phyloP scores from a whole-genome alignment of 1,284 basidiomycete genomes.

The Cerrena zonata region DNA sequence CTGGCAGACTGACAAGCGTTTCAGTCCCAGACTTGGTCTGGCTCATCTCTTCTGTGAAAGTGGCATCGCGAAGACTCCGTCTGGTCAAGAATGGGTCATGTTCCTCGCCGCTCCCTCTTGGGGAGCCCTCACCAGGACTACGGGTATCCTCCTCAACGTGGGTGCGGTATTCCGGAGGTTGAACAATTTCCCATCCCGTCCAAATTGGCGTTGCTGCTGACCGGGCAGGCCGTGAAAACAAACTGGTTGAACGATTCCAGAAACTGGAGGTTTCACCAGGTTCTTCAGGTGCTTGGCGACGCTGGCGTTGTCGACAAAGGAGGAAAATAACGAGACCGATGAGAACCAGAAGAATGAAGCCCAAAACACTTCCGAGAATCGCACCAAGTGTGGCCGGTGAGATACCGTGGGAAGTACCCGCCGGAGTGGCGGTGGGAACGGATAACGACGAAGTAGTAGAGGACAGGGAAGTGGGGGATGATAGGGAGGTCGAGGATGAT shows the following conservation, averaged over 20 bases:
- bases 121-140: conserved; percentile 55
- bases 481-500: conserved; percentile 18
- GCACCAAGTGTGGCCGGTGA: conserved; percentile 24
- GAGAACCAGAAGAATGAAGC: conserved; percentile 41
- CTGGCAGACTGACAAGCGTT: conserved; percentile 25
- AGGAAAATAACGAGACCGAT: conserved; percentile 46
- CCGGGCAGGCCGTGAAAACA: conserved; percentile 16
- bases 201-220: conserved; percentile 38
- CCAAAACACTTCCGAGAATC: conserved; percentile 34
- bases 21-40: conserved; percentile 25
- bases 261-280: conserved; percentile 20
- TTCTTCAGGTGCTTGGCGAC: conserved; percentile 21
- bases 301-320: conserved; percentile 38
- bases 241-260: conserved; percentile 26
- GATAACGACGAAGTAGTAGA: conserved; percentile 16
- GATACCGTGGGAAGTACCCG: conserved; percentile 22
- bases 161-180: conserved; percentile 22
- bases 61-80: conserved; percentile 19
- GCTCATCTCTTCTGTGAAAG: conserved; percentile 18
- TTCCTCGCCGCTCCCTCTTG: conserved; percentile 62
- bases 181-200: conserved; percentile 49
- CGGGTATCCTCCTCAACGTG: conserved; percentile 18
- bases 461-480: conserved; percentile 6
- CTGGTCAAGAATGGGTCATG: conserved; percentile 50
- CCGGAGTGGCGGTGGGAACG: conserved; percentile 11